Evolutionary conservation across 2,329 filamentous ascomycete species (phyloP), one percentile per base, ranked within the genome.

Genomic region (Fusarium denticulatum): DNA sequence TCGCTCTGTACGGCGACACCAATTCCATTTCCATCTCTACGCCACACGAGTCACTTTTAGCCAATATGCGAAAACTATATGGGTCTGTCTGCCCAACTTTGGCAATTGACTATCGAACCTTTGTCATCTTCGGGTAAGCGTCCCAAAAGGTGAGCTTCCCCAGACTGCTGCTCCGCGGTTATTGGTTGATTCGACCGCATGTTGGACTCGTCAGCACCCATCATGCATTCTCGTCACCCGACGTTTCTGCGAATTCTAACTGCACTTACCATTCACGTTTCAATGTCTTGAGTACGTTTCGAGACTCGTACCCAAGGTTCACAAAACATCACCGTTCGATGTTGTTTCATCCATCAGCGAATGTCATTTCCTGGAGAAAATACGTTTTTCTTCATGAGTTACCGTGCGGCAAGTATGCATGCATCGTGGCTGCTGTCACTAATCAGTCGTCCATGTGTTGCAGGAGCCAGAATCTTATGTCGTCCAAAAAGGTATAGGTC

Each of bases 171-270:
- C 37, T 46, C 45, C 40, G 36, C 42, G 37, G 32, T 37, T 37
- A 71, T 73, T 73, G 55, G 71, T 24, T 47, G 36, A 24, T 32
- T 36, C 15, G 40, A n/a, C 70, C 70, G 61, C 71, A 73, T 73
- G 43, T 42, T 22, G 30, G 26, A 47, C 49, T 73, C 34, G 70
- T 73, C 70, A 73, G 61, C 71, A 73, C 34, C 28, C 47, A 42
- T 53, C 16, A 42, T 57, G 40, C 53, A 63, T 42, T 45, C 26
- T 60, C 24, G 15, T 42, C 56, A 45, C 45, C 34, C 22, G 32
- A 4, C 8, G 22, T 24, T 32, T 24, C 18, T 52, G 45, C 45
- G 34, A 34, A n/a, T 40, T 36, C 26, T 5, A 45, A 39, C 34
- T 26, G 37, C 24, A 45, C 47, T 26, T 50, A 28, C 32, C 12